These are phyloP conservation scores for Cladochytrium tenue DNA, from an alignment of 371 early-diverging fungal genomes.

Conservation along the genomic window DNA sequence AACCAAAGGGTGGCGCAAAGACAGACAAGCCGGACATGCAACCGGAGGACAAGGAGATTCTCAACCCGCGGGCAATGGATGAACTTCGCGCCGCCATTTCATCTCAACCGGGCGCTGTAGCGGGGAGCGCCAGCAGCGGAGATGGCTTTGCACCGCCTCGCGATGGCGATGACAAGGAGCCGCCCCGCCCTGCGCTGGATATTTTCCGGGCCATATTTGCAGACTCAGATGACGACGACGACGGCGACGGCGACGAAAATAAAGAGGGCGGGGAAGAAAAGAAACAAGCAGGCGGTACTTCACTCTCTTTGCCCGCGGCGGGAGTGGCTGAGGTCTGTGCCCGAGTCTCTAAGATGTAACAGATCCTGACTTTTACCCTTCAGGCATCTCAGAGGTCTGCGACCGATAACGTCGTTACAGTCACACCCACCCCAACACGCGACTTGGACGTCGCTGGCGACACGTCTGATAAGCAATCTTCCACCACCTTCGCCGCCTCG, in stretches of 20 bases:
- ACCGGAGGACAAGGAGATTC: slow-evolving; percentile 37
- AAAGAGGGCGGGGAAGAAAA: too few species aligned
- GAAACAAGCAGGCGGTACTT: too few species aligned
- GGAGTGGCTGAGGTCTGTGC: too few species aligned
- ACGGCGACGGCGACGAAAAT: slow-evolving; percentile 42
- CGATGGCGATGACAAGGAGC: slow-evolving; percentile 37
- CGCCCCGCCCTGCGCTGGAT: slow-evolving; percentile 76
- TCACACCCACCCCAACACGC: too few species aligned
- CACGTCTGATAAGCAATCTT: too few species aligned
- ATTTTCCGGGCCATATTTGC: slow-evolving; percentile 86
- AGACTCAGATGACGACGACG: slow-evolving; percentile 41
- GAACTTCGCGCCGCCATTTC: slow-evolving; percentile 9
- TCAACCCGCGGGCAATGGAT: slow-evolving; percentile 65
- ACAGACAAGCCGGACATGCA: slow-evolving; percentile 30
- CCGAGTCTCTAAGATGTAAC: too few species aligned
- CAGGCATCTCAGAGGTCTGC: too few species aligned
- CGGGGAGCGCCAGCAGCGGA: slow-evolving; percentile 27
- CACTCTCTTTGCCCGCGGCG: too few species aligned
- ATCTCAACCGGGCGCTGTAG: neutral
- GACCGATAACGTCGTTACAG: too few species aligned
- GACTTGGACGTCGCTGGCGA: too few species aligned
- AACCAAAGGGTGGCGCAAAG: slow-evolving; percentile 37
- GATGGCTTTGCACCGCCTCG: neutral
- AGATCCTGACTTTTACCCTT: too few species aligned
- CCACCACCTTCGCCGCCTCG: too few species aligned